A percentile compares a stretch with the other conserved stretches of the same genome.
Conservation (phyloP, 768 basidiomycete genomes). For the Serendipita indica region DNA sequence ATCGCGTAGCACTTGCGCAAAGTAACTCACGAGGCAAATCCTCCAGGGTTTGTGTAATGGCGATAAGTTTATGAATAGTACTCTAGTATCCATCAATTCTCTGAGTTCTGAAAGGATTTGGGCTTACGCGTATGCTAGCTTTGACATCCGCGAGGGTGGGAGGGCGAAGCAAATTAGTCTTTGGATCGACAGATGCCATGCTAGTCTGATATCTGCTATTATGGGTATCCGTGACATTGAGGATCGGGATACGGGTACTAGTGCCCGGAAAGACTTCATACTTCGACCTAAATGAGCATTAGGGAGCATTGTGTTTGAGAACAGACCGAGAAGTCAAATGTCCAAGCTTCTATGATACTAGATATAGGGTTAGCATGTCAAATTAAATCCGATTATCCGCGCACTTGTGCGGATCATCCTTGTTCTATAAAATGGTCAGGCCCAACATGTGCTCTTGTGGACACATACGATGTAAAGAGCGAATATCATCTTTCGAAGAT, state of each 20-base stretch:
- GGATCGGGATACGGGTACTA: conserved; percentile 44
- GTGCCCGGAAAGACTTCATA: conserved; percentile 56
- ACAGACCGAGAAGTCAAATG: conserved; percentile 64
- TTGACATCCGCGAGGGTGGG: conserved; percentile 75
- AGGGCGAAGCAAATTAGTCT: conserved; percentile 14
- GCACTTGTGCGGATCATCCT: conserved; percentile 72
- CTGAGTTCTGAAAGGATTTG: neutral
- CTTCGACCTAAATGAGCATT: conserved; percentile 29
- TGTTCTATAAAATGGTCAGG: conserved; percentile 38
- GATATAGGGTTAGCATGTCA: neutral
- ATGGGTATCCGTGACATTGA: conserved; percentile 47
- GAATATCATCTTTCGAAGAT: conserved; percentile 73
- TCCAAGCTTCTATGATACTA: conserved; percentile 79
- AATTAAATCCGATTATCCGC: neutral
- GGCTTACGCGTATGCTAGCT: conserved; percentile 53
- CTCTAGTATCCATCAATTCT: conserved; percentile 28
- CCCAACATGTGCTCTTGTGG: no score
- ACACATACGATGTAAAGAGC: conserved; percentile 60
- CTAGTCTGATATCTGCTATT: neutral
- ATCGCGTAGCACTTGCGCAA: conserved; percentile 5
- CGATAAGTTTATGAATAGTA: conserved; percentile 61
- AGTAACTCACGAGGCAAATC: conserved; percentile 49
- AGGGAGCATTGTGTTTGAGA: neutral
- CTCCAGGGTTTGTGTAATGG: conserved; percentile 70
- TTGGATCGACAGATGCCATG: neutral